Base-by-base conservation (phyloP, 805 yeast genomes). In the Dipodascus albidus region DNA sequence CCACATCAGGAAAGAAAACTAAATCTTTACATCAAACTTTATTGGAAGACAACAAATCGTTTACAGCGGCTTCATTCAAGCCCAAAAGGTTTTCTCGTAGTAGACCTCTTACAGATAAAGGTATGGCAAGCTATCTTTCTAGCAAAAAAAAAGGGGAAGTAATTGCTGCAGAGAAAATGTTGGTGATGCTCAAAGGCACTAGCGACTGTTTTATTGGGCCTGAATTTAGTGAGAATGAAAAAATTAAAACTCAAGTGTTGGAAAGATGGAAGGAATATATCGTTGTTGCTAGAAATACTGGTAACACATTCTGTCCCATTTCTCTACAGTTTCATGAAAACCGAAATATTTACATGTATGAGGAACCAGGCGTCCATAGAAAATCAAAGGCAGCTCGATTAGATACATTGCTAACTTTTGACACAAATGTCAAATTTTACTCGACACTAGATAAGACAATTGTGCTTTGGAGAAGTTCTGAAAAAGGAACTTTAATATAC, bases 231-330 rank as follows among this genome's bases (percentile, higher is more conserved):
- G 87, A 82, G 55, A 63, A 67, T 8, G 81, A 79, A 54, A 69
- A 74, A 1, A 71, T 73, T 23, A 79, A 79, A 44, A 73, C 86
- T 0, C 68, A 83, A 52, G 74, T 85, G 0, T 56, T 74, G 8
- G 90, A 86, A 54, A 69, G 88, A 50, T 88, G 96, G 93, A 79
- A 76, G 56, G 96, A 90, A 63, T 87, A 81, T 62, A 70, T 80
- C 23, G 83, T 85, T 1, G 87, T 85, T 1, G 82, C 84, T 1
- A 70, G 91, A 55, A 75, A 78, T n/a, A 80, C 86, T 0, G 81
- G 79, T 15, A 68, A 73, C 54, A 50, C 62, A 0, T 71, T 69
- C 1, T 67, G 70, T 8, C 90, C 95, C 0, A 62, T 87, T 0
- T 64, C 72, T 2, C 55, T 88, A 1, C 89, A 88, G 60, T 78